phyloP scores from a whole-genome alignment of 306 rosid genomes.

The Cicer yamashitae region DNA sequence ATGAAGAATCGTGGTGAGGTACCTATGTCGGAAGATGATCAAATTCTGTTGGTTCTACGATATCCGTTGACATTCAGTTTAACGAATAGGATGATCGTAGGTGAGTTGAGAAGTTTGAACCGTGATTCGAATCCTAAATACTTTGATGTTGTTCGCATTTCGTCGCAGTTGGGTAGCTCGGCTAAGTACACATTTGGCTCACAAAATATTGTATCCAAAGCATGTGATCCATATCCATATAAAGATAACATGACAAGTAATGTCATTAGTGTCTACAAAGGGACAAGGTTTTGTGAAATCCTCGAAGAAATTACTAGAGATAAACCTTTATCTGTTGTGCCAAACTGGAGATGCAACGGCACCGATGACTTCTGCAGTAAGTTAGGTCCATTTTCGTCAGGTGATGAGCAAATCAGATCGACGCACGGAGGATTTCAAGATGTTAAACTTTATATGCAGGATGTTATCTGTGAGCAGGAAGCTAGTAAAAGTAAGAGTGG shows the following conservation, averaged over 20 bases:
- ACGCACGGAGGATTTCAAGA: constrained; percentile 83
- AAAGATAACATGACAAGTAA: constrained; percentile 52
- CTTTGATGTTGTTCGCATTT: constrained; percentile 71
- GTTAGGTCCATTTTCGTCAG: constrained; percentile 76
- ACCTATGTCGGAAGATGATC: constrained; percentile 81
- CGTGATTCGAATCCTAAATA: constrained; percentile 68
- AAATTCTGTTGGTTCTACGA: constrained; percentile 68
- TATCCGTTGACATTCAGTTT: constrained; percentile 72
- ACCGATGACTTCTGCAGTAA: constrained; percentile 75
- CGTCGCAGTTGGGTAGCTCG: constrained; percentile 71
- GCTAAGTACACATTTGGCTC: constrained; percentile 58
- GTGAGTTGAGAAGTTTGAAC: constrained; percentile 81
- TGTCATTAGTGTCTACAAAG: constrained; percentile 60
- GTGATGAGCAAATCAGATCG: constrained; percentile 61
- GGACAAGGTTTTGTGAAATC: constrained; percentile 66
- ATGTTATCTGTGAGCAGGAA: constrained; percentile 66
- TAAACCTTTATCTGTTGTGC: constrained; percentile 70
- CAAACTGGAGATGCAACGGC: constrained; percentile 85
- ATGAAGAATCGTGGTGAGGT: constrained; percentile 55
- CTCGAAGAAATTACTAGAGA: constrained; percentile 69
- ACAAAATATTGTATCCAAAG: constrained; percentile 62
- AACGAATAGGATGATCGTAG: constrained; percentile 68
- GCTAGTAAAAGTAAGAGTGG: constrained; percentile 39
- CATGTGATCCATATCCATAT: constrained; percentile 82
- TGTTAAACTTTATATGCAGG: constrained; percentile 74